Base-by-base conservation (phyloP, 805 yeast genomes). In the Candida pseudoglaebosa region DNA sequence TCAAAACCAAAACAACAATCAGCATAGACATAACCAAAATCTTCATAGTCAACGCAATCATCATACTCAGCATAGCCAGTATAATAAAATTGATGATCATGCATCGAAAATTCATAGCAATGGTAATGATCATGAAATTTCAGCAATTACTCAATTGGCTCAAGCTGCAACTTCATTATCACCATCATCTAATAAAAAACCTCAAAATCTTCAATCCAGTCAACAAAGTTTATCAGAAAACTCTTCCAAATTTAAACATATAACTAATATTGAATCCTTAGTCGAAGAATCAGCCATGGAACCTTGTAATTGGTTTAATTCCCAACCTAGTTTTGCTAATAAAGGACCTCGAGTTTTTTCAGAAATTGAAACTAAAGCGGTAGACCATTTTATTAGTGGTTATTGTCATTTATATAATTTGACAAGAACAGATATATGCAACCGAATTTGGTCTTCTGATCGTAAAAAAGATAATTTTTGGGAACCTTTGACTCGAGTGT, bases 401-500 rank as follows among this genome's bases (percentile, higher is more conserved):
- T 91, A 85, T 54, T 79, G 85, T 49, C 70, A 65, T 32, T 72
- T 82, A 45, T 72, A 83, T 52, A 72, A 73, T 21, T 65, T 86
- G 58, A 71, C 80, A 6, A 67, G 88, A 38, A 75, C 75, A 32
- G 84, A 82, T 40, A 75, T 90, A 5, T 84, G 96, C 59, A 80
- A 80, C 48, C 70, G 96, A 33, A 85, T 90, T 15, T 90, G 98
- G 98, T 67, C 88, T 5, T 78, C 80, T 47, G 90, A 83, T 45
- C 74, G 96, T 20, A 80, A 79, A 46, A 88, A 86, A 62, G 97
- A 91, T 60, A 82, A 77, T 47, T 88, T 90, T 53, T 90, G 98
- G 98, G 95, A 85, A 45, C 69, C 77, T 16, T 66, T 91, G 16
- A 82, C 89, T 32, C 75, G 75, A 36, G 93, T 88, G 2, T 62